A percentile compares a stretch with the other conserved stretches of the same genome.
phyloP scores from a whole-genome alignment of 2,329 filamentous ascomycete species.

The Colletotrichum shisoi region DNA sequence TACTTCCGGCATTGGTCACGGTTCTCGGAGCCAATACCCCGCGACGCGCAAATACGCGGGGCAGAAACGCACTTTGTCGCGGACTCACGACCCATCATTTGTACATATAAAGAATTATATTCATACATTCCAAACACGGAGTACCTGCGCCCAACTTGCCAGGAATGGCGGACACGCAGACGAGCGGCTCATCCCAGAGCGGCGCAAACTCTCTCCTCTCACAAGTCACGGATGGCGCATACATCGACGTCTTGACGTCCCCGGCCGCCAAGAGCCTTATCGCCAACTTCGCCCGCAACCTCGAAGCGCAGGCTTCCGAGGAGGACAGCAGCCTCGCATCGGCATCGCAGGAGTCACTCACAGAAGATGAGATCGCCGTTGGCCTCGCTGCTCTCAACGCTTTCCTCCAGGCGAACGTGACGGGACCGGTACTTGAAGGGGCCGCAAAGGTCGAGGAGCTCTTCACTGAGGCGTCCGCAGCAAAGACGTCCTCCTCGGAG shows the following conservation, averaged over 20 bases:
- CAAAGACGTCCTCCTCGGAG: slow-evolving; percentile 33
- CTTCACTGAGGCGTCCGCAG: slow-evolving; percentile 50
- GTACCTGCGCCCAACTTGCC: background rate
- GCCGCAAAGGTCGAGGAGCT: slow-evolving; percentile 46
- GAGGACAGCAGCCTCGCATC: background rate
- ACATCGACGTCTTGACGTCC: slow-evolving; percentile 33
- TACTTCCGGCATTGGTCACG: background rate
- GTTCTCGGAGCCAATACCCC: slow-evolving; percentile 18
- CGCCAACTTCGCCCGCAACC: slow-evolving; percentile 10
- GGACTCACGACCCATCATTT: background rate
- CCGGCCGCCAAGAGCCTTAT: slow-evolving; percentile 19
- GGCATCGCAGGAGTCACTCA: slow-evolving; percentile 7
- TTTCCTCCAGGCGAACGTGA: slow-evolving; percentile 88
- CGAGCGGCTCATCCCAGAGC: background rate
- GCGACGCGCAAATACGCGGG: slow-evolving; percentile 36
- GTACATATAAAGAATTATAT: no score
- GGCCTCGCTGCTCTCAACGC: slow-evolving; percentile 75
- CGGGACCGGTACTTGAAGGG: slow-evolving; percentile 76
- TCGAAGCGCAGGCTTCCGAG: slow-evolving; percentile 16
- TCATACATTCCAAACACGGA: no score
- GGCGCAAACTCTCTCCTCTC: slow-evolving; percentile 14
- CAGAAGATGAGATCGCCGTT: slow-evolving; percentile 54
- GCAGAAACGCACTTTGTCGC: slow-evolving; percentile 24
- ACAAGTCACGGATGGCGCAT: slow-evolving; percentile 16
- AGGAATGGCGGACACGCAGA: slow-evolving; percentile 16